Base-by-base conservation (phyloP, 192 early-diverging fungal genomes). In the Chytriomyces hyalinus region DNA sequence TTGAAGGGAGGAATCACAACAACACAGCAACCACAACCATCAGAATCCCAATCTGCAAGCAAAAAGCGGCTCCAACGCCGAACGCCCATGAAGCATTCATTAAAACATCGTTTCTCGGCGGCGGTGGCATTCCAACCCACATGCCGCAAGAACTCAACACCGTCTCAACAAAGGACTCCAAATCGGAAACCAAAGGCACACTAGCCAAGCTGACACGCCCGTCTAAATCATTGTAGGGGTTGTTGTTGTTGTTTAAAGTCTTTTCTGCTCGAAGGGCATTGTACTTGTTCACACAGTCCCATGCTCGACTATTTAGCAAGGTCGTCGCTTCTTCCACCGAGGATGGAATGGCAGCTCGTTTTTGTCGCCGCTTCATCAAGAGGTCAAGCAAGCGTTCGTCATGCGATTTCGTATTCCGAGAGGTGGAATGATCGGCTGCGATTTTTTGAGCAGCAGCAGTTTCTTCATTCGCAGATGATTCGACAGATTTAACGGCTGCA, bases 31-130 rank as follows among this genome's bases (percentile, higher is more conserved):
- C n/a, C 8, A 75, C 50, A 49, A 51, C 9, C 48, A 26, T 60
- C 8, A 75, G 47, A 13, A 75, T 24, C 44, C 62, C 49, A 65
- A 75, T 26, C 49, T 75, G 20, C 48, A 75, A 15, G 15, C 47
- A 15, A 48, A 64, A 9, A 22, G 49, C 61, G 24, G 50, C 47
- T 13, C 73, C 73, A 9, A 3, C 26, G 4, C 73, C 73, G 53
- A 63, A 17, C 7, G 47, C 47, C 73, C 73, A 75, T 1, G 49
- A 61, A 36, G 65, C 9, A 75, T 75, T 75, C 73, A 75, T 75
- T 5, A 65, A 6, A 11, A 75, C 22, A 66, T 75, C 73, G 66
- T 75, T 75, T 13, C 73, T 36, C 15, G 73, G 73, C 10, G 73
- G 73, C 17, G 73, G 73, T 50, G 73, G 73, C 61, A 75, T 64